Conservation (phyloP, 2,329 filamentous ascomycete species). For the Nigrospora sphaerica region DNA sequence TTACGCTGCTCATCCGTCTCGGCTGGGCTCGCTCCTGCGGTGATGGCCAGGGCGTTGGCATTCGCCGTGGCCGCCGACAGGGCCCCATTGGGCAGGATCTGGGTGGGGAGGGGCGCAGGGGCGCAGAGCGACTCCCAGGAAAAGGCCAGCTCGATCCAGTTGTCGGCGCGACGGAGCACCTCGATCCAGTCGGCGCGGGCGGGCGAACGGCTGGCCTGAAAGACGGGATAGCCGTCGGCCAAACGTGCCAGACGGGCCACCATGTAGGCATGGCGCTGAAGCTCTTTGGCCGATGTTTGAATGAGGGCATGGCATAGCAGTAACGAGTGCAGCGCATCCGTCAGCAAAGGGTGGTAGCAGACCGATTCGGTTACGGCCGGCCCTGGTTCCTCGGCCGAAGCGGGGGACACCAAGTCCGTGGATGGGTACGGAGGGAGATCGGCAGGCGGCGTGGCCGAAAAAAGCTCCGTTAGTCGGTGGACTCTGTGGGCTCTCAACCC, state of each 20-base stretch:
- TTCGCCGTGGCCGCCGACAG: conserved; percentile 19
- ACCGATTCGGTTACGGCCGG: conserved; percentile 48
- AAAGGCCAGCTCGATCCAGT: conserved; percentile 60
- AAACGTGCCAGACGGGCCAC: conserved; percentile 68
- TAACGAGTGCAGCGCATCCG: conserved; percentile 70
- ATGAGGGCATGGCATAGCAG: conserved; percentile 73
- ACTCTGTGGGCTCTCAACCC: conserved; percentile 26
- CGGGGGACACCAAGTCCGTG: conserved; percentile 23
- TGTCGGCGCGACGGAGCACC: conserved; percentile 57
- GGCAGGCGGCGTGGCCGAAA: conserved; percentile 58
- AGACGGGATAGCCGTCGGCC: conserved; percentile 74
- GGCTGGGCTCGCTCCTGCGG: conserved; percentile 19
- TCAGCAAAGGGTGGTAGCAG: conserved; percentile 75
- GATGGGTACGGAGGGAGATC: conserved; percentile 62
- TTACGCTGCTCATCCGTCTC: conserved; percentile 47
- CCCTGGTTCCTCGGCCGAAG: conserved; percentile 19
- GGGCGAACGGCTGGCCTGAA: conserved; percentile 64
- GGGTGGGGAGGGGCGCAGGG: conserved; percentile 43
- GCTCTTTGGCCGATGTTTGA: conserved; percentile 71
- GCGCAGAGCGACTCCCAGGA: conserved; percentile 68
- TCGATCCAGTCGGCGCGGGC: conserved; percentile 77
- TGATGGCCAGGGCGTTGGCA: conserved; percentile 28
- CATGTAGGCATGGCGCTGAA: conserved; percentile 75
- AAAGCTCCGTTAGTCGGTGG: conserved; percentile 54
- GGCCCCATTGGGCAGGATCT: conserved; percentile 10